These are phyloP conservation scores for Williopsis jadinii DNA, from an alignment of 1,139 yeast genomes.

Conservation along the genomic window DNA sequence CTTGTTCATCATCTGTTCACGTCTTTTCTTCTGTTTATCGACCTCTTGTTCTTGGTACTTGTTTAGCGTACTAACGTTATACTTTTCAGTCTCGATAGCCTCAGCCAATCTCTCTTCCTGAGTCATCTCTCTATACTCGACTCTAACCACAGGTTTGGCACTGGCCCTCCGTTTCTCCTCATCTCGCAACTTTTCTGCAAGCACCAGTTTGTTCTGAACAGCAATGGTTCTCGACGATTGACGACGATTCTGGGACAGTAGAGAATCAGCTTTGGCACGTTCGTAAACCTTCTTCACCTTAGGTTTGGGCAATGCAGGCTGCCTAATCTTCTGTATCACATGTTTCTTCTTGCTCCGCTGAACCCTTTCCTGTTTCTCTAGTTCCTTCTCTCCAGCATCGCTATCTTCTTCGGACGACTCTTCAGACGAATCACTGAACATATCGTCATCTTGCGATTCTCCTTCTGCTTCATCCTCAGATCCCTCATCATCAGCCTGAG, in stretches of 20 bases:
- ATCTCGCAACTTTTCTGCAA: conserved; percentile 65
- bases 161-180: conserved; percentile 63
- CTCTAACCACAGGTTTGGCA: conserved; percentile 19
- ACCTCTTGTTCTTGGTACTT: conserved; percentile 80
- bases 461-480: conserved; percentile 39
- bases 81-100: conserved; percentile 79
- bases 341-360: conserved; percentile 33
- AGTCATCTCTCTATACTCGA: conserved; percentile 51
- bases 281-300: conserved; percentile 20
- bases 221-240: conserved; percentile 78
- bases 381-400: conserved; percentile 61
- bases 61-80: conserved; percentile 66
- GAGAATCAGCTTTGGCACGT: conserved; percentile 38
- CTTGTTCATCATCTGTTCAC: conserved; percentile 62
- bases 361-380: conserved; percentile 48
- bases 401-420: conserved; percentile 35
- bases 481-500: conserved; percentile 25
- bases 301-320: conserved; percentile 24
- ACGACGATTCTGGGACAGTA: conserved; percentile 48
- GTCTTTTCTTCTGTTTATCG: conserved; percentile 68
- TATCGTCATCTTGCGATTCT: conserved; percentile 20
- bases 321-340: conserved; percentile 40
- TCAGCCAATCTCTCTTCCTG: conserved; percentile 83
- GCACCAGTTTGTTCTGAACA: conserved; percentile 68
- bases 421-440: conserved; percentile 25